Conservation (phyloP, 768 basidiomycete genomes). For the Coprinopsis cinerea region DNA sequence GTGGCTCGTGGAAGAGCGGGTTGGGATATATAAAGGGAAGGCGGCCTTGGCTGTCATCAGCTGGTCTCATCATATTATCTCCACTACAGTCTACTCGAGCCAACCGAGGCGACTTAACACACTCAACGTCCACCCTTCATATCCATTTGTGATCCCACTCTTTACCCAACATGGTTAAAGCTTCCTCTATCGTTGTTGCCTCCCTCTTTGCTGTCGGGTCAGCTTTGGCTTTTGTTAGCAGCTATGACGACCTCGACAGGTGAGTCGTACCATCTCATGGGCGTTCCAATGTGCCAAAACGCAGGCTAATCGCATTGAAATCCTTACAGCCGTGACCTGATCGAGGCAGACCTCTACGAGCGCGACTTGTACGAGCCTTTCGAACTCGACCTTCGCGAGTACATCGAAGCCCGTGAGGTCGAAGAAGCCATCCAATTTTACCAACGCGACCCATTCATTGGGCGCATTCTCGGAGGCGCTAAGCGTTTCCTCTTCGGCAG, state of each 20-base stretch:
- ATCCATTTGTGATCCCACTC: too few species aligned
- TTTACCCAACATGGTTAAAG: slow-evolving; percentile 1
- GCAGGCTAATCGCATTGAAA: background rate
- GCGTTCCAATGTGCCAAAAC: background rate
- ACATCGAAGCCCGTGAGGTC: background rate
- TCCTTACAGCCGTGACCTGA: background rate
- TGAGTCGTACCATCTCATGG: background rate
- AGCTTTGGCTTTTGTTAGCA: background rate
- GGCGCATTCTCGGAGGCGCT: slow-evolving; percentile 5
- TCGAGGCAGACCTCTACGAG: background rate
- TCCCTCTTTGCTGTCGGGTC: slow-evolving; percentile 1
- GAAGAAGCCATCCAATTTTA: background rate
- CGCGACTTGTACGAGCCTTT: background rate
- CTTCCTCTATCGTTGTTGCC: background rate
- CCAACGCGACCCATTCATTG: slow-evolving; percentile 7
- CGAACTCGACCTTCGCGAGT: background rate
- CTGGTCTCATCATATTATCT: too few species aligned
- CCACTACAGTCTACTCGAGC: too few species aligned
- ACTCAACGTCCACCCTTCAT: too few species aligned
- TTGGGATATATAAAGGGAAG: too few species aligned
- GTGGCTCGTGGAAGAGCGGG: too few species aligned
- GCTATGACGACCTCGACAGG: background rate
- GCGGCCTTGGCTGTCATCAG: too few species aligned
- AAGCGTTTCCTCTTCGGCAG: slow-evolving; percentile 1
- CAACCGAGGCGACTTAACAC: too few species aligned